Base-by-base conservation (phyloP, 495 filamentous ascomycete species). In the Zalerion maritima region DNA sequence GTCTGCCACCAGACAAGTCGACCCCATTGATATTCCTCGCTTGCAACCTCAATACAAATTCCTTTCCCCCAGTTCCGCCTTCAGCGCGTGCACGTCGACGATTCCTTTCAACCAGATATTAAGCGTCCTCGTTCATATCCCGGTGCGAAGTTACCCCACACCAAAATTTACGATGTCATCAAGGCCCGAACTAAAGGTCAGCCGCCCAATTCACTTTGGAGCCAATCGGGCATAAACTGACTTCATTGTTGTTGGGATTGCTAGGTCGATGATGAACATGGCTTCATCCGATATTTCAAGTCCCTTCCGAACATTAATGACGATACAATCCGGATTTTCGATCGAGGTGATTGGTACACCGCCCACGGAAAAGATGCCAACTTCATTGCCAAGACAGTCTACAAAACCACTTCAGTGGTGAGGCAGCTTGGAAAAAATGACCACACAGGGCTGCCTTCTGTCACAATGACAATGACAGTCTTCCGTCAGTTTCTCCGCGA, bases 401-500 rank as follows among this genome's bases (percentile, higher is more conserved):
- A 94, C 64, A 94, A 94, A 58, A 94, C 91, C 5, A 96, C 86
- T 8, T 92, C 91, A 2, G 86, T 97, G 7, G 67, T 97, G 9
- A 73, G 85, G 24, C 81, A 89, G 47, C 69, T 97, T 2, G 89
- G 89, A 29, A 69, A 73, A 41, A 81, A 70, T 43, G 78, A 85
- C 41, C 73, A 76, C 26, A 77, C 77, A 29, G 82, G 82, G 24
- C 64, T 97, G 3, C 69, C 85, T 3, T 96, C 91, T 6, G 89
- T 96, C 21, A 93, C 87, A 9, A 76, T 97, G 73, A 84, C 82
- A 26, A 58, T 80, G 14, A 94, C 87, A 1, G 89, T 93, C 6
- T 96, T 86, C 59, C 77, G 85, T 9, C 94, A 91, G 40, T 94
- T 97, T 50, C 71, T 97, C 6, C 77, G 91, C 24, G 89, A 97